phyloP scores from a whole-genome alignment of 2,329 filamentous ascomycete species.

The Cladosporium sp. region DNA sequence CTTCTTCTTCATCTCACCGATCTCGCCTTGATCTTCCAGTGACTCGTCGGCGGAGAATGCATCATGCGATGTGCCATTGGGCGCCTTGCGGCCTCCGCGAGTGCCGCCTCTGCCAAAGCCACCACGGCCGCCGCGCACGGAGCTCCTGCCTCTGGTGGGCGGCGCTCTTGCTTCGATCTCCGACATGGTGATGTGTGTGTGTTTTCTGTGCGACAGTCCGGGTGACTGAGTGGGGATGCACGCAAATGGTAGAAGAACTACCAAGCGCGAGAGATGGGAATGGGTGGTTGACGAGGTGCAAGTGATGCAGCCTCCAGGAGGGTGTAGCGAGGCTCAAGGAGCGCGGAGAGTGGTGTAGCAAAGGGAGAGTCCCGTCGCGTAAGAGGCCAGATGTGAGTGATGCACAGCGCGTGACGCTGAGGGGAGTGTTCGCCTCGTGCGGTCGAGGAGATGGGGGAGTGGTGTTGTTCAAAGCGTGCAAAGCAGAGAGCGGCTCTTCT shows the following conservation, averaged over 20 bases:
- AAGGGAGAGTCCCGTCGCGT: constrained; percentile 5
- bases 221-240: neutral
- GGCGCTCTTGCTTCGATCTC: constrained; percentile 82
- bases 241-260: constrained; percentile 7
- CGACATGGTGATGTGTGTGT: constrained; percentile 61
- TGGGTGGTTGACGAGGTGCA: constrained; percentile 7
- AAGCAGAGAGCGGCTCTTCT: neutral
- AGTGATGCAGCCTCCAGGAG: constrained; percentile 10
- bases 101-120: constrained; percentile 51
- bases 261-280: constrained; percentile 2
- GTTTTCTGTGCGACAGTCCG: constrained; percentile 2
- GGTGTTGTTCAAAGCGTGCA: neutral
- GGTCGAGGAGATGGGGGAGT: neutral
- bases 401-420: neutral
- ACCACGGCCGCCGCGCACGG: constrained; percentile 77
- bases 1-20: constrained; percentile 86
- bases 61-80: constrained; percentile 52
- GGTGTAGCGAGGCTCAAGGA: constrained; percentile 6
- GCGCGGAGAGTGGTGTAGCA: constrained; percentile 1
- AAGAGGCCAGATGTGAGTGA: neutral
- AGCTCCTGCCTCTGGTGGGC: constrained; percentile 82
- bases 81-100: constrained; percentile 38
- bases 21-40: constrained; percentile 77
- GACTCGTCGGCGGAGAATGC: constrained; percentile 56
- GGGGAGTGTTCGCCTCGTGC: neutral